Percentiles rank a stretch among this genome's conserved stretches.
Conservation (phyloP, 495 filamentous ascomycete genomes). For the Penicillium coffeae region DNA sequence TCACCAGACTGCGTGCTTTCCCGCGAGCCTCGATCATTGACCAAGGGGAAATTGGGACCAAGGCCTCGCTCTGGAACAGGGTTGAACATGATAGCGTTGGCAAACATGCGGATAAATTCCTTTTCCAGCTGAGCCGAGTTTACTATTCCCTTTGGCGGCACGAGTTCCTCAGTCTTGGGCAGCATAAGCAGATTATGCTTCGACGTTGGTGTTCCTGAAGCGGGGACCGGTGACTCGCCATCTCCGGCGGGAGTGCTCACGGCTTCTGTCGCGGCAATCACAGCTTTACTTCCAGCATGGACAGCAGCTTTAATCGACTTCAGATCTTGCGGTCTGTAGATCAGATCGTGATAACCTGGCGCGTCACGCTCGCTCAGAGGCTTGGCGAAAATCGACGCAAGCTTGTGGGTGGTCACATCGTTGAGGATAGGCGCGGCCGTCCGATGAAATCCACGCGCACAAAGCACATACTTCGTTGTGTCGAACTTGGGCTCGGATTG, state of each 20-base stretch:
- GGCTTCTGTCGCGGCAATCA: constrained; percentile 57
- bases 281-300: constrained; percentile 68
- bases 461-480: constrained; percentile 57
- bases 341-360: constrained; percentile 81
- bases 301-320: constrained; percentile 81
- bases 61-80: constrained; percentile 66
- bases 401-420: constrained; percentile 78
- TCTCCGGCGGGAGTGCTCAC: constrained; percentile 45
- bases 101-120: constrained; percentile 95
- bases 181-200: constrained; percentile 48
- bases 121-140: constrained; percentile 93
- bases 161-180: constrained; percentile 65
- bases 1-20: constrained; percentile 38
- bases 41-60: constrained; percentile 55
- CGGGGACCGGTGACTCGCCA: constrained; percentile 39
- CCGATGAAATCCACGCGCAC: constrained; percentile 72
- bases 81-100: constrained; percentile 98
- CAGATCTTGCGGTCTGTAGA: constrained; percentile 82
- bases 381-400: constrained; percentile 80
- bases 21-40: constrained; percentile 32
- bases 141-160: constrained; percentile 87
- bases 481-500: constrained; percentile 35
- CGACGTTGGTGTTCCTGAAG: constrained; percentile 24
- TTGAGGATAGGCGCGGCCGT: constrained; percentile 77
- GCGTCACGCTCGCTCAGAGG: constrained; percentile 82